These are phyloP conservation scores for Sordariomycetes sp. DNA, from an alignment of 2,329 filamentous ascomycete species.

Conservation along the genomic window DNA sequence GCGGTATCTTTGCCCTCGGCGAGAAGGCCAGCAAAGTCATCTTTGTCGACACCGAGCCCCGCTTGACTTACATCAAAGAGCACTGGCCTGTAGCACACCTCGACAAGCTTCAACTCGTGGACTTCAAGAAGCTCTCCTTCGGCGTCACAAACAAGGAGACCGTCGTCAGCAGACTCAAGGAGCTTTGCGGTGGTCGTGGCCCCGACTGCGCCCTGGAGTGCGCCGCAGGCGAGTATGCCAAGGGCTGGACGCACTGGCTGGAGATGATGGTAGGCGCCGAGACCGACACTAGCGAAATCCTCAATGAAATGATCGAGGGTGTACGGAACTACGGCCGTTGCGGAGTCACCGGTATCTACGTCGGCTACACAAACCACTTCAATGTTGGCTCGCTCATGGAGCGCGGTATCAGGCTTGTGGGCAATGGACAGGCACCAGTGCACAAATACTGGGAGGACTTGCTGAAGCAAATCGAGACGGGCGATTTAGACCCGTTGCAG, in stretches of 20 bases:
- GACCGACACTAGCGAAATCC: constrained; percentile 74
- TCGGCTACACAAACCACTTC: constrained; percentile 70
- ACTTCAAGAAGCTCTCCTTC: constrained; percentile 53
- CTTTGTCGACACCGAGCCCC: constrained; percentile 64
- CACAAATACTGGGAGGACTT: constrained; percentile 78
- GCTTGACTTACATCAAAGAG: constrained; percentile 58
- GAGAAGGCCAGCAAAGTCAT: constrained; percentile 70
- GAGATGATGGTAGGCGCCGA: constrained; percentile 58
- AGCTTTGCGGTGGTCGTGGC: constrained; percentile 62
- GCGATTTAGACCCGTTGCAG: constrained; percentile 63
- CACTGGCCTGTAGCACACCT: constrained; percentile 42
- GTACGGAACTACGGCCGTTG: constrained; percentile 64
- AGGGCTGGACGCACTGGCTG: constrained; percentile 50
- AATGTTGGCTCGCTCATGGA: constrained; percentile 81
- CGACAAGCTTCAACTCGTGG: constrained; percentile 55
- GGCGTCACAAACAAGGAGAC: constrained; percentile 50
- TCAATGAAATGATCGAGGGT: constrained; percentile 74
- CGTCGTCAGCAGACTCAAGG: constrained; percentile 64
- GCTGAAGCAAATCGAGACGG: constrained; percentile 56
- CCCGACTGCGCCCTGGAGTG: constrained; percentile 68
- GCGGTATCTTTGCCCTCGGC: constrained; percentile 62
- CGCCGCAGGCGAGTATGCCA: constrained; percentile 51
- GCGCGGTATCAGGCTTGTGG: constrained; percentile 70
- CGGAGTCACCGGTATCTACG: constrained; percentile 66
- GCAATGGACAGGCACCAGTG: constrained; percentile 60